Base-by-base conservation (phyloP, 805 yeast genomes). In the Saturnispora saitoi region DNA sequence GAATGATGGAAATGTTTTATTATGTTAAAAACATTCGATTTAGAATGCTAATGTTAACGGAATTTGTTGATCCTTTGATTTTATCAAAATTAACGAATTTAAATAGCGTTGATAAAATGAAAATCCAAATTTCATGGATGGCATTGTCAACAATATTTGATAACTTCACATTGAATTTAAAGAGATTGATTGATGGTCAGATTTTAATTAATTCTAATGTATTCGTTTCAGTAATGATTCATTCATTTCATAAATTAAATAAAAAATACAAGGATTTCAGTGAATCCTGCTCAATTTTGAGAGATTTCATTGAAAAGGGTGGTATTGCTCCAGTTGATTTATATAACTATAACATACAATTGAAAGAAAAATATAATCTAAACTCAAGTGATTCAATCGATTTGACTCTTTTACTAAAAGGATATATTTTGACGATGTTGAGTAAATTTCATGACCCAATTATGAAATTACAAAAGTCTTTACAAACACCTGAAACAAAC, bases 61-160 rank as follows among this genome's bases (percentile, higher is more conserved):
- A 47, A 17, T 47, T 47, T 29, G 34, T 47, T 20, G 49, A 47
- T 15, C 49, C 49, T 4, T n/a, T 26, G 15, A 41, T 47, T 9
- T 14, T 47, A 12, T 41, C 49, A 2, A 47, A 47, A 26, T 20
- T 47, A 38, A 31, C 30, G 5, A 39, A 31, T 11, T 32, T 41
- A 15, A 40, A 32, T n/a, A 41, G 29, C 24, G n/a, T 26, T 11
- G 49, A 47, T 28, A 47, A 47, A 32, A 17, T 41, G 17, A 47
- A 47, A 29, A 47, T 47, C 30, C 49, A 47, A 26, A 47, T 47
- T 4, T 41, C 45, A 9, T 47, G 49, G 49, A 47, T 47, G 49
- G 49, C 49, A 2, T 30, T 47, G n/a, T 22, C 30, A 15, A 47
- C 49, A 1, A 47, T 47, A 10, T 47, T 47, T 41, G 49, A 47